Conservation (phyloP, 2,329 filamentous ascomycete genomes). For the Aspergillus pseudonomiae region DNA sequence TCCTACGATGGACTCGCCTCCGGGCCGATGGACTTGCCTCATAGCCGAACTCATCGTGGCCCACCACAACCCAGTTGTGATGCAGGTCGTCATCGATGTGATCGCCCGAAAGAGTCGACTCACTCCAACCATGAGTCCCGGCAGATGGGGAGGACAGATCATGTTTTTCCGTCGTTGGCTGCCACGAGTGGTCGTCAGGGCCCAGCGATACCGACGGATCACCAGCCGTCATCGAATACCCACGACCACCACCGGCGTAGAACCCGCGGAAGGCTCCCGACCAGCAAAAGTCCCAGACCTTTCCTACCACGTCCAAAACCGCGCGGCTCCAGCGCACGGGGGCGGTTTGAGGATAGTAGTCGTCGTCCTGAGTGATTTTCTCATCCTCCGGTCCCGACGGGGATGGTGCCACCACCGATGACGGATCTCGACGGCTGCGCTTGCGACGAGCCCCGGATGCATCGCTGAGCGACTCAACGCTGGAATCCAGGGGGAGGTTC, state of each 20-base stretch:
- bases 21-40: slow-evolving; percentile 18
- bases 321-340: slow-evolving; percentile 43
- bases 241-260: slow-evolving; percentile 77
- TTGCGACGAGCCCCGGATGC: slow-evolving; percentile 31
- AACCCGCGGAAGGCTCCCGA: slow-evolving; percentile 75
- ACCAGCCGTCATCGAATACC: slow-evolving; percentile 61
- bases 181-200: not conserved
- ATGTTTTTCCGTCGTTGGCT: slow-evolving; percentile 27
- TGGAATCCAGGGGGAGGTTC: slow-evolving; percentile 30
- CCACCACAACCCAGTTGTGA: slow-evolving; percentile 72
- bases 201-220: slow-evolving; percentile 5
- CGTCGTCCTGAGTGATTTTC: slow-evolving; percentile 6
- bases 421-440: slow-evolving; percentile 36
- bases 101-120: slow-evolving; percentile 55
- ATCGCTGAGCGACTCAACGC: slow-evolving; percentile 28
- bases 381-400: slow-evolving; percentile 24
- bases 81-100: slow-evolving; percentile 60
- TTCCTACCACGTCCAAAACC: slow-evolving; percentile 56
- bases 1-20: not conserved
- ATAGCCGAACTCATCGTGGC: slow-evolving; percentile 23
- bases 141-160: slow-evolving; percentile 29
- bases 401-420: slow-evolving; percentile 25
- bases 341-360: slow-evolving; percentile 16
- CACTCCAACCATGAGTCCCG: slow-evolving; percentile 16
- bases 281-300: slow-evolving; percentile 83